Percentiles rank a stretch among this genome's conserved stretches.
Evolutionary conservation across 2,329 filamentous ascomycete species (phyloP).

Genomic region (Penicillium sclerotigenum): DNA sequence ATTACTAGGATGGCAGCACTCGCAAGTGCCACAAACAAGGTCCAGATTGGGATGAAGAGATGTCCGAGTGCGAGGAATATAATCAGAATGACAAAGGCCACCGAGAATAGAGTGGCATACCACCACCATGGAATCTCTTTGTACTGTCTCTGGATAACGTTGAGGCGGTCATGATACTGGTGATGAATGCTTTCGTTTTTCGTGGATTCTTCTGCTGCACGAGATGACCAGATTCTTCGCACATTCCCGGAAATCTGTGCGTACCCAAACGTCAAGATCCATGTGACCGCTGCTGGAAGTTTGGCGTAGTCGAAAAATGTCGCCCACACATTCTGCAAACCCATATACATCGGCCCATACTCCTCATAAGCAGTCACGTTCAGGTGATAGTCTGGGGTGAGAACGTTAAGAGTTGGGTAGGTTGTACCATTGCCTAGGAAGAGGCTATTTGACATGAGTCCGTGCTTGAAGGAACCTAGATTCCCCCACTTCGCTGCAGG

Average conservation of each 20-base stretch:
- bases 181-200: slow-evolving; percentile 47
- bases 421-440: slow-evolving; percentile 50
- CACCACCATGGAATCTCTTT: slow-evolving; percentile 59
- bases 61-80: slow-evolving; percentile 51
- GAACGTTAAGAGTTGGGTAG: slow-evolving; percentile 45
- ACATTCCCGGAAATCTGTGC: slow-evolving; percentile 48
- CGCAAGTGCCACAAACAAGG: slow-evolving; percentile 56
- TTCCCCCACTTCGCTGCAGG: slow-evolving; percentile 59
- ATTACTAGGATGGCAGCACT: slow-evolving; percentile 56
- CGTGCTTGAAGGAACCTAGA: slow-evolving; percentile 51
- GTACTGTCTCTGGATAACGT: slow-evolving; percentile 56
- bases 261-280: slow-evolving; percentile 58
- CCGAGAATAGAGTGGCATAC: slow-evolving; percentile 52
- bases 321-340: slow-evolving; percentile 56
- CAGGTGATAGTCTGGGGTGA: slow-evolving; percentile 46
- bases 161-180: slow-evolving; percentile 59
- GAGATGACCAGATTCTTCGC: slow-evolving; percentile 44
- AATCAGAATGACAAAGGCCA: slow-evolving; percentile 51
- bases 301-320: slow-evolving; percentile 62
- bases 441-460: slow-evolving; percentile 58
- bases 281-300: slow-evolving; percentile 57
- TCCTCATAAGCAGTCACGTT: slow-evolving; percentile 49
- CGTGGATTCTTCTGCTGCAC: slow-evolving; percentile 28
- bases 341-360: slow-evolving; percentile 56
- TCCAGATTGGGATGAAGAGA: slow-evolving; percentile 60